Conservation (phyloP, 2,329 filamentous ascomycete genomes). For the Stagonosporopsis vannaccii region DNA sequence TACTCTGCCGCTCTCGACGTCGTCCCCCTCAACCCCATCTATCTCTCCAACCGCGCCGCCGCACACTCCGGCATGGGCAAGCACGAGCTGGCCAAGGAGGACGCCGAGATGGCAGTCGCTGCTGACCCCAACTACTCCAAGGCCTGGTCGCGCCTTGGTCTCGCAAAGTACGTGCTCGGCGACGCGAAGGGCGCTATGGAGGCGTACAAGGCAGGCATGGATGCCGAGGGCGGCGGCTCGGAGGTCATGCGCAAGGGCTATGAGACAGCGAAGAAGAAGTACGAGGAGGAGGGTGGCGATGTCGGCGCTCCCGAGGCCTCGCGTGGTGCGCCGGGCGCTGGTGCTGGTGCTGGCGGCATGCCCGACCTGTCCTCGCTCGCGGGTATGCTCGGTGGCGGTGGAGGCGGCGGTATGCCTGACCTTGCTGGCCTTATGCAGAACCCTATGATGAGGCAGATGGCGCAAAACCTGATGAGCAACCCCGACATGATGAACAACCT, state of each 20-base stretch:
- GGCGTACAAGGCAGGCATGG: conserved; percentile 90
- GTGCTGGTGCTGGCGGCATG: conserved; percentile 75
- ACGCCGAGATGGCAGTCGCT: conserved; percentile 88
- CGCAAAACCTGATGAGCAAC: conserved; percentile 96
- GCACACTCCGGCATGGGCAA: conserved; percentile 86
- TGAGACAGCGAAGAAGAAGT: conserved; percentile 88
- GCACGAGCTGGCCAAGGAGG: conserved; percentile 82
- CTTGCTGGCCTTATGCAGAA: conserved; percentile 70
- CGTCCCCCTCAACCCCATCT: conserved; percentile 88
- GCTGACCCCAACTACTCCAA: conserved; percentile 95
- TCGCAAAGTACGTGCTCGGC: conserved; percentile 89
- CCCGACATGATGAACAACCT: conserved; percentile 89
- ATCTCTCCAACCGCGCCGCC: conserved; percentile 95
- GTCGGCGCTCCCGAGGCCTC: conserved; percentile 55
- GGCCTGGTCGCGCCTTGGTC: conserved; percentile 91
- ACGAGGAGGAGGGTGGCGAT: conserved; percentile 76
- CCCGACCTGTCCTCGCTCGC: conserved; percentile 80
- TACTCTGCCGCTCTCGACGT: conserved; percentile 88
- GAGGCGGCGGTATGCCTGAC: conserved; percentile 83
- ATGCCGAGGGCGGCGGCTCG: conserved; percentile 91
- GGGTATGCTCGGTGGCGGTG: conserved; percentile 62
- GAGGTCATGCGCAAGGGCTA: conserved; percentile 98
- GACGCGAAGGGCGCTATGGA: conserved; percentile 93
- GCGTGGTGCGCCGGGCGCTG: conserved; percentile 55
- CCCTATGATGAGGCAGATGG: conserved; percentile 98